These are phyloP conservation scores for Naganishia onofrii DNA, from an alignment of 768 basidiomycete genomes.

Conservation along the genomic window DNA sequence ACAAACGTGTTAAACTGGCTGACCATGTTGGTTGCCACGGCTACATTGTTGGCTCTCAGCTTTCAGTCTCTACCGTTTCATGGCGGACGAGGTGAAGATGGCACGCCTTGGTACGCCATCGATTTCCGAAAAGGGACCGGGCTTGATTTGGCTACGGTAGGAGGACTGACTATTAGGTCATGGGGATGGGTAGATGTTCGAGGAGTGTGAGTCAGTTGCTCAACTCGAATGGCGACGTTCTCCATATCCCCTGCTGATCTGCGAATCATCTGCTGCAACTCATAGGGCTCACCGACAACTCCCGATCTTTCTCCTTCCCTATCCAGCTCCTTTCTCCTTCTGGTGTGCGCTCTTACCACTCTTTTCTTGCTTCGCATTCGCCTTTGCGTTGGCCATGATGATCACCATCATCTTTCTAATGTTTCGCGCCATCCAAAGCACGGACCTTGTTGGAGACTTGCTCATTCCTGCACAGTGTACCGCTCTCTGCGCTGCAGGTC, in stretches of 20 bases:
- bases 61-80: background rate
- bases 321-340: background rate
- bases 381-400: background rate
- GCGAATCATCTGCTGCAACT: background rate
- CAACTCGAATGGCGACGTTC: background rate
- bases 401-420: background rate
- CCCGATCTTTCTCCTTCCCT: background rate
- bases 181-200: background rate
- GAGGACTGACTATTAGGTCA: background rate
- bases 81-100: background rate
- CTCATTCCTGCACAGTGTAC: slow-evolving; percentile 6
- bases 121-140: slow-evolving; percentile 4
- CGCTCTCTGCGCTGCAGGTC: background rate
- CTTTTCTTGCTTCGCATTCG: background rate
- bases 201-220: background rate
- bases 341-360: background rate
- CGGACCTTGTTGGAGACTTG: background rate
- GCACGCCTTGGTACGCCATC: background rate
- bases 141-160: background rate
- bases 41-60: background rate
- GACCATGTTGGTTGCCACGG: background rate
- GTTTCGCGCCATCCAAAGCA: background rate
- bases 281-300: background rate
- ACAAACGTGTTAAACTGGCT: background rate
- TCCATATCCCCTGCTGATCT: background rate